Evolutionary conservation across 2,329 filamentous ascomycete species (phyloP).

Genomic region (Cadophora sp.): DNA sequence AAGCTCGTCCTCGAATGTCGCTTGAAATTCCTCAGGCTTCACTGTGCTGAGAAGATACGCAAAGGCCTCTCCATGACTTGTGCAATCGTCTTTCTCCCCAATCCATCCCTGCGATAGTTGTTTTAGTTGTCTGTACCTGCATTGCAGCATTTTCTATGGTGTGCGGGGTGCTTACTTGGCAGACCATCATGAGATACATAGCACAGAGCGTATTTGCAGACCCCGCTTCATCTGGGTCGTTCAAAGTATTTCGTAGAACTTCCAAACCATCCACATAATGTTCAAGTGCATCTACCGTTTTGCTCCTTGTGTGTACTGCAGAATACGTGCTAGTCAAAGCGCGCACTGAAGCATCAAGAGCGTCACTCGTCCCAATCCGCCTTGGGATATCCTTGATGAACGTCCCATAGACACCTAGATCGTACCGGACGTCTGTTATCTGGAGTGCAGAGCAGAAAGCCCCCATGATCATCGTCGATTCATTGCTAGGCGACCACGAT

Average conservation of each 20-base stretch:
- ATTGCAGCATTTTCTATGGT: background rate
- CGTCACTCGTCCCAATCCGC: constrained; percentile 53
- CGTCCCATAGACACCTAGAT: constrained; percentile 54
- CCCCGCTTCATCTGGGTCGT: background rate
- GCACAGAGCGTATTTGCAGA: constrained; percentile 16
- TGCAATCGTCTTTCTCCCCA: constrained; percentile 13
- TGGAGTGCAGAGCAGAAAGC: constrained; percentile 45
- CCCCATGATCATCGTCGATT: constrained; percentile 36
- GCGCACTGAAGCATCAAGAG: constrained; percentile 43
- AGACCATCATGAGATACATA: constrained; percentile 19
- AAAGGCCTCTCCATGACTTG: constrained; percentile 9
- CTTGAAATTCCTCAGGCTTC: constrained; percentile 5
- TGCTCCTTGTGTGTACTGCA: constrained; percentile 1
- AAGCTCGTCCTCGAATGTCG: constrained; percentile 8
- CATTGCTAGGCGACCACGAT: constrained; percentile 43
- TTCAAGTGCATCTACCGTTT: constrained; percentile 14
- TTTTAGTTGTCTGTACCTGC: constrained; percentile 1
- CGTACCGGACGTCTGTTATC: constrained; percentile 54
- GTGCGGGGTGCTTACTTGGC: background rate
- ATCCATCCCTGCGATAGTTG: constrained; percentile 11
- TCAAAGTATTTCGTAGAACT: background rate
- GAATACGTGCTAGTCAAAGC: constrained; percentile 4
- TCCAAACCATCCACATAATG: background rate
- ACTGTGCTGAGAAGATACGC: constrained; percentile 5
- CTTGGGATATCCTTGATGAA: constrained; percentile 55